These are phyloP conservation scores for Colletotrichum phormii DNA, from an alignment of 2,329 filamentous ascomycete species.

Conservation along the genomic window DNA sequence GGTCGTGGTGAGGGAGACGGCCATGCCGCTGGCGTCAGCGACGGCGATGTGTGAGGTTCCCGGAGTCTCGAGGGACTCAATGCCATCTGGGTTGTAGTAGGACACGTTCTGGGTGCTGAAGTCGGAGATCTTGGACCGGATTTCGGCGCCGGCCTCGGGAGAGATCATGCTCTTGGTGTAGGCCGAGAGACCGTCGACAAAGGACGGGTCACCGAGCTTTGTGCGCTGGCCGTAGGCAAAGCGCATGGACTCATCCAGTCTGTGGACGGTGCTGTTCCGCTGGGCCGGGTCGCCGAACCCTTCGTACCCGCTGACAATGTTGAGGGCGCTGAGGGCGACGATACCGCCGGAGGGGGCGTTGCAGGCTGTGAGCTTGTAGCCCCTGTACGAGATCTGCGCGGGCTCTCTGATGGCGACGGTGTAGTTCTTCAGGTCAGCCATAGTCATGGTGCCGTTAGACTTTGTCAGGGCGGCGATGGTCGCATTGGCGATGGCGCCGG, in stretches of 20 bases:
- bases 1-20: slow-evolving; percentile 83
- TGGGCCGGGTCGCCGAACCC: slow-evolving; percentile 68
- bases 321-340: slow-evolving; percentile 79
- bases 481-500: slow-evolving; percentile 74
- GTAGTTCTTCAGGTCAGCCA: slow-evolving; percentile 79
- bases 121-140: slow-evolving; percentile 59
- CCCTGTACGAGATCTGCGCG: slow-evolving; percentile 72
- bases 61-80: slow-evolving; percentile 68
- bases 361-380: slow-evolving; percentile 74
- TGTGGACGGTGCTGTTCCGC: slow-evolving; percentile 75
- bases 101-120: slow-evolving; percentile 51
- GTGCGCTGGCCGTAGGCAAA: slow-evolving; percentile 83
- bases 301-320: slow-evolving; percentile 78
- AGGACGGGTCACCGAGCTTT: slow-evolving; percentile 81
- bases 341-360: slow-evolving; percentile 80
- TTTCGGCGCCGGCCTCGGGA: slow-evolving; percentile 65
- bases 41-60: slow-evolving; percentile 77
- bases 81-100: slow-evolving; percentile 57
- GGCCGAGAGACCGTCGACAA: slow-evolving; percentile 69
- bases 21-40: slow-evolving; percentile 76
- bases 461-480: slow-evolving; percentile 75
- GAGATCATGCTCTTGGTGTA: slow-evolving; percentile 75
- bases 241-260: slow-evolving; percentile 84
- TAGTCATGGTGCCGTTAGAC: slow-evolving; percentile 80
- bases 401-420: slow-evolving; percentile 72